Evolutionary conservation across 1,284 basidiomycete genomes (phyloP).

Genomic region (Somion occarium): DNA sequence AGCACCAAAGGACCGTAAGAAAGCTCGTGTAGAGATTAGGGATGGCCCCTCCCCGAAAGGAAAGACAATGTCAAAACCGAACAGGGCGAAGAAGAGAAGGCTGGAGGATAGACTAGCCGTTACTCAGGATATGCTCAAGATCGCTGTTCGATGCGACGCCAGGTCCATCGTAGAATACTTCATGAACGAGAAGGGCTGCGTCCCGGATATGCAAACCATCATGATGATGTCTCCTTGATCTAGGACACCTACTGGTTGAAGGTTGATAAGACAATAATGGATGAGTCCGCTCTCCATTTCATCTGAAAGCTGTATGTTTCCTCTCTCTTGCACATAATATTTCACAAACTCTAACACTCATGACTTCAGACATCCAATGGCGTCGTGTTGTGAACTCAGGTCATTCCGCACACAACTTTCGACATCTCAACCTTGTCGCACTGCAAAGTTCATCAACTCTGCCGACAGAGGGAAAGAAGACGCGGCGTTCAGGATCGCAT

Average conservation of each 20-base stretch:
- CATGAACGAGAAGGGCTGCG: constrained; percentile 67
- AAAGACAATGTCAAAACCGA: constrained; percentile 8
- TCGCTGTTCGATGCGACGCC: constrained; percentile 59
- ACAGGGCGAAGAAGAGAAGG: constrained; percentile 42
- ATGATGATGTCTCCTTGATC: constrained; percentile 34
- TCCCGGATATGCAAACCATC: constrained; percentile 68
- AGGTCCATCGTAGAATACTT: constrained; percentile 72
- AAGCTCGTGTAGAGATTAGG: not conserved
- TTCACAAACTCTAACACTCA: no score
- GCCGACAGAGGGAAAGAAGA: no score
- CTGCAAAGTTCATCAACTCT: no score
- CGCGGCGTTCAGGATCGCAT: no score
- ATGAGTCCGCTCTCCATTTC: no score
- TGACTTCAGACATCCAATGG: no score
- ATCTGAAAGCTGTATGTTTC: no score
- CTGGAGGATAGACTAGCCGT: constrained; percentile 57
- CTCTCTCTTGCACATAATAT: no score
- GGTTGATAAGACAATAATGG: no score
- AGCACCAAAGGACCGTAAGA: not conserved
- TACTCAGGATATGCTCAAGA: constrained; percentile 53
- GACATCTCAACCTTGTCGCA: no score
- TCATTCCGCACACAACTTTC: no score
- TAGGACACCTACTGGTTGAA: not conserved
- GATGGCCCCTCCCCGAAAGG: not conserved
- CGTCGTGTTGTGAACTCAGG: no score